Base-by-base conservation (phyloP, 306 rosid species). In the Hippophae gyantsensis region DNA sequence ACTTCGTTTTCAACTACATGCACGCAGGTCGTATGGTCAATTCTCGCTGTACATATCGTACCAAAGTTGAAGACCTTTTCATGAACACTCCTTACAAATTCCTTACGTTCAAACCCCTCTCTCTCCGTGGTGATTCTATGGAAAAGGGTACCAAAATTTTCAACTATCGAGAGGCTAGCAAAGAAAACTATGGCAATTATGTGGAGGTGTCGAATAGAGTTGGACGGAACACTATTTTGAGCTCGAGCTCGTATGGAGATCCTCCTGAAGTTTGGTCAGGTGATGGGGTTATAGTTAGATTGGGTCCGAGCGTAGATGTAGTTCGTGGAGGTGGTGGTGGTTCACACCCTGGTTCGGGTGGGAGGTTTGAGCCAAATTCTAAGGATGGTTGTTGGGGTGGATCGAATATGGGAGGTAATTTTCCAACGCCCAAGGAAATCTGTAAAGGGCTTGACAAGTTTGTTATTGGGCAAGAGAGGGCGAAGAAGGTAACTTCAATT, bases 251-350 rank as follows among this genome's bases (percentile, higher is more conserved):
- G 1, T 64, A 68, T 23, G 95, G 96, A 18, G 99, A 88, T 68
- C 96, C 97, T 0, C 90, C 95, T 6, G 94, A 93, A 77, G 79
- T 93, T 6, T 93, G 99, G 99, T 78, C 93, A 44, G 99, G 97
- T 3, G 99, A 70, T 5, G 99, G 99, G 23, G 68, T 93, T 53
- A 90, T 88, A 61, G 65, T 88, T 58, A 72, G 94, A 52, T 18
- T 79, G 2, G 83, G 72, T 61, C 67, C 84, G 45, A 76, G 49
- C 66, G 71, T 68, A 62, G 83, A 90, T 49, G 74, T 25, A 77
- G 80, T 65, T 52, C 83, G 87, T 1, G 84, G 82, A 1, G 80
- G 81, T 0, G 89, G 86, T 0, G 80, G 79, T 14, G 85, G 79
- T 23, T 44, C 74, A 44, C 65, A 62, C 18, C 69, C 80, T n/a